A percentile compares a stretch with the other conserved stretches of the same genome.
phyloP scores from a whole-genome alignment of 352 stramenopile species.

The Phytophthora boehmeriae region DNA sequence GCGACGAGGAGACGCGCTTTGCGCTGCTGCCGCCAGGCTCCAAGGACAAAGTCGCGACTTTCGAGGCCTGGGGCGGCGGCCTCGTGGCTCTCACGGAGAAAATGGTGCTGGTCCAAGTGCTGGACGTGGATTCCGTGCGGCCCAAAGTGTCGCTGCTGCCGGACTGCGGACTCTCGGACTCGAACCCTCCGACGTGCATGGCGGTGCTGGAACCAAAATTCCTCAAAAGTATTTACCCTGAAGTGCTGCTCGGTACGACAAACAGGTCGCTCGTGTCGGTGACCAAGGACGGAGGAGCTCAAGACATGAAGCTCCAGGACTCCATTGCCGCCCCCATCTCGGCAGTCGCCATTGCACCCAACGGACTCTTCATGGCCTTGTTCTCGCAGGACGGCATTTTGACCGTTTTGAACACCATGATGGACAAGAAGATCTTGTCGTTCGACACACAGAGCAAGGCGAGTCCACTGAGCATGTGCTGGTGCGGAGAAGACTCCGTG shows the following conservation, averaged over 20 bases:
- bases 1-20: conserved; percentile 80
- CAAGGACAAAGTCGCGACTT: conserved; percentile 82
- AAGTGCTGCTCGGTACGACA: conserved; percentile 93
- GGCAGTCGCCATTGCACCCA: conserved; percentile 92
- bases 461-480: conserved; percentile 77
- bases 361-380: conserved; percentile 95
- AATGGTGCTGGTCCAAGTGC: conserved; percentile 81
- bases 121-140: conserved; percentile 80
- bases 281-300: conserved; percentile 64
- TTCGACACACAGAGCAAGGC: conserved; percentile 90
- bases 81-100: conserved; percentile 84
- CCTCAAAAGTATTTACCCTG: conserved; percentile 89
- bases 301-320: conserved; percentile 87
- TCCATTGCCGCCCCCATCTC: conserved; percentile 90
- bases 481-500: conserved; percentile 92
- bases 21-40: conserved; percentile 61
- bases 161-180: conserved; percentile 72
- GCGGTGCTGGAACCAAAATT: conserved; percentile 92
- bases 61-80: conserved; percentile 74
- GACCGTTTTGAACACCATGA: conserved; percentile 95
- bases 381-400: conserved; percentile 94
- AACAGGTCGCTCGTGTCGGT: conserved; percentile 90
- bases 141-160: conserved; percentile 78
- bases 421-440: conserved; percentile 93
- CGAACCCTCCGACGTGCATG: conserved; percentile 88